These are phyloP conservation scores for Tetrapisispora phaffii DNA, from an alignment of 805 yeast species.

Conservation along the genomic window DNA sequence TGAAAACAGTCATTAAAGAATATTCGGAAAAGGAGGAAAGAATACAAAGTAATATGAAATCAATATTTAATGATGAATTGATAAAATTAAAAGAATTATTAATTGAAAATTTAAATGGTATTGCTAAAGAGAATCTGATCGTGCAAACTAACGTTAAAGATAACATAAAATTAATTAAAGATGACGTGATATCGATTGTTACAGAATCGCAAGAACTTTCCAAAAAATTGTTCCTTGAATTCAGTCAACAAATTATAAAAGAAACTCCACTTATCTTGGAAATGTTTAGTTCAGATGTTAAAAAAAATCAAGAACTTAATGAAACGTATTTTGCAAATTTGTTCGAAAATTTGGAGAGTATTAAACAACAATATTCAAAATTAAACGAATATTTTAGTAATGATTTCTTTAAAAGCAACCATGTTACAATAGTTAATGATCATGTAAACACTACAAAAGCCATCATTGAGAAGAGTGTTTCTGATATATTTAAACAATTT, in stretches of 20 bases:
- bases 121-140: conserved; percentile 3
- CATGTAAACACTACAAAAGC: conserved; percentile 20
- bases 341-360: conserved; percentile 22
- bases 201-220: conserved; percentile 13
- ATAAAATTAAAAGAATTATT: conserved; percentile 12
- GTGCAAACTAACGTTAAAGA: conserved; percentile 9
- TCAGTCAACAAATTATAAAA: conserved; percentile 15
- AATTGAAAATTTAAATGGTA: conserved; percentile 9
- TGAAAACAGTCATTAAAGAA: conserved; percentile 16
- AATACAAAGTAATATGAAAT: conserved; percentile 14
- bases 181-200: conserved; percentile 12
- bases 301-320: conserved; percentile 11
- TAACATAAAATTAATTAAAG: conserved; percentile 13
- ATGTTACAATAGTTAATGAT: conserved; percentile 16
- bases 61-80: conserved; percentile 18
- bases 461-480: conserved; percentile 18
- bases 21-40: conserved; percentile 17
- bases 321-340: conserved; percentile 13
- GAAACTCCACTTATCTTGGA: conserved; percentile 19
- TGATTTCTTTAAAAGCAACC: conserved; percentile 24
- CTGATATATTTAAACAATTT: conserved; percentile 13
- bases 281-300: conserved; percentile 12
- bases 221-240: conserved; percentile 17
- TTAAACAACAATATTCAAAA: conserved; percentile 26
- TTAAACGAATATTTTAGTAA: conserved; percentile 24